phyloP scores from a whole-genome alignment of 116 monocot species.

The Cymodocea nodosa region DNA sequence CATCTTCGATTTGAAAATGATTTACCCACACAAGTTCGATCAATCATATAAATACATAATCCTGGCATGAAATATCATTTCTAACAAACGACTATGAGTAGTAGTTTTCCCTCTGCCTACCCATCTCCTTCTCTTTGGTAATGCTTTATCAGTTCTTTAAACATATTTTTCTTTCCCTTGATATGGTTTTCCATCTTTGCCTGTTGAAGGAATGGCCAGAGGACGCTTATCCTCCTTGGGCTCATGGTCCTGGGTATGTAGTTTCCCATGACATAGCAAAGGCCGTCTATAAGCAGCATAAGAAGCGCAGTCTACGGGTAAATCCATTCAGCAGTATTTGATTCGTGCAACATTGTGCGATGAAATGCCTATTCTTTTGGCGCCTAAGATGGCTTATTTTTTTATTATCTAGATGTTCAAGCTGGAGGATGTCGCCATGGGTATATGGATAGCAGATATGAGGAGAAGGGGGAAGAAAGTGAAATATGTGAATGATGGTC shows the following conservation, averaged over 20 bases:
- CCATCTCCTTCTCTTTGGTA: too few relatives aligned
- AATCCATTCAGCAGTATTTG: not conserved
- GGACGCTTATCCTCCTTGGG: conserved; percentile 87
- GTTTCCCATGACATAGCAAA: conserved; percentile 74
- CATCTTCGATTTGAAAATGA: too few relatives aligned
- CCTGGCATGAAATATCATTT: too few relatives aligned
- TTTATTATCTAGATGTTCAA: conserved; percentile 72
- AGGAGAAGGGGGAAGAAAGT: conserved; percentile 45
- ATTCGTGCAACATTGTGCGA: not conserved
- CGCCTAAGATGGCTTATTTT: not conserved
- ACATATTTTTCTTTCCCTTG: not conserved
- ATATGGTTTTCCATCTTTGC: not conserved
- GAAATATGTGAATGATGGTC: conserved; percentile 50
- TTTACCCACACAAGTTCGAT: too few relatives aligned
- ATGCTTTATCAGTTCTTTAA: not conserved
- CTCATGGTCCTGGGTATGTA: conserved; percentile 97
- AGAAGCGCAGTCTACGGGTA: conserved; percentile 54
- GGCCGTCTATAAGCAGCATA: conserved; percentile 40
- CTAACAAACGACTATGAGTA: too few relatives aligned
- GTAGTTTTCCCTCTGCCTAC: too few relatives aligned
- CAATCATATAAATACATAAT: too few relatives aligned
- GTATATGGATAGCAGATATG: conserved; percentile 73
- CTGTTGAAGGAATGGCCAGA: conserved; percentile 77
- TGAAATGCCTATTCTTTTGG: not conserved
- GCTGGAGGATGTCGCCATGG: conserved; percentile 95